A percentile compares a stretch with the other conserved stretches of the same genome.
These are phyloP conservation scores for Circinella umbellata DNA, from an alignment of 371 early-diverging fungal species.

Conservation along the genomic window DNA sequence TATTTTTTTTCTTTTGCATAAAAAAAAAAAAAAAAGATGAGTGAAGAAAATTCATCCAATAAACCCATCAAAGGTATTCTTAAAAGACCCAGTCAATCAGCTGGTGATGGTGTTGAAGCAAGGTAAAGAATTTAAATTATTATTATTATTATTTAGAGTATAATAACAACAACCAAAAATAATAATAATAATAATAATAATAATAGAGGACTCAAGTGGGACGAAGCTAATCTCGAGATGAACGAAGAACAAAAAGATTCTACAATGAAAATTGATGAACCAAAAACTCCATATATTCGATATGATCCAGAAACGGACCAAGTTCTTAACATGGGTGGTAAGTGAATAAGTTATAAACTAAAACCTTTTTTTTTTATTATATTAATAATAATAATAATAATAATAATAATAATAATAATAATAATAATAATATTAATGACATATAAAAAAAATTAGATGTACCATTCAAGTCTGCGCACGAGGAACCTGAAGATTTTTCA, in stretches of 20 bases:
- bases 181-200: too few relatives aligned
- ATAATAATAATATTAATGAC: too few relatives aligned
- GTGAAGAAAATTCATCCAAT: constrained; percentile 32
- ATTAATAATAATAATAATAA: too few relatives aligned
- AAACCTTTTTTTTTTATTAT: too few relatives aligned
- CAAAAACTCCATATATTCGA: constrained; percentile 94
- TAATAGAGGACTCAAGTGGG: constrained; percentile 78
- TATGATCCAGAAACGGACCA: constrained; percentile 85
- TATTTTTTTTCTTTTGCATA: constrained; percentile 12
- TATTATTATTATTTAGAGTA: background rate
- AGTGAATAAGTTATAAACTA: background rate
- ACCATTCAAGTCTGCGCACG: constrained; percentile 26
- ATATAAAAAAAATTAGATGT: background rate
- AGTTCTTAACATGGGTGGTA: constrained; percentile 58
- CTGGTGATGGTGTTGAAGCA: constrained; percentile 11
- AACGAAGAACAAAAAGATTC: constrained; percentile 91
- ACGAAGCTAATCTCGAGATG: constrained; percentile 90
- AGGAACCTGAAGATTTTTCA: constrained; percentile 54
- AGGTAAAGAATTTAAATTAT: constrained; percentile 9
- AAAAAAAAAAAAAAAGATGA: constrained; percentile 25
- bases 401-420: too few relatives aligned
- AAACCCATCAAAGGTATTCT: constrained; percentile 60
- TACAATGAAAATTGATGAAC: constrained; percentile 96
- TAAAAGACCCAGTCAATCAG: constrained; percentile 37
- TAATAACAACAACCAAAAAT: background rate